Conservation (phyloP, 225 moss, liverwort and hornwort species). For the Polytrichum formosum region DNA sequence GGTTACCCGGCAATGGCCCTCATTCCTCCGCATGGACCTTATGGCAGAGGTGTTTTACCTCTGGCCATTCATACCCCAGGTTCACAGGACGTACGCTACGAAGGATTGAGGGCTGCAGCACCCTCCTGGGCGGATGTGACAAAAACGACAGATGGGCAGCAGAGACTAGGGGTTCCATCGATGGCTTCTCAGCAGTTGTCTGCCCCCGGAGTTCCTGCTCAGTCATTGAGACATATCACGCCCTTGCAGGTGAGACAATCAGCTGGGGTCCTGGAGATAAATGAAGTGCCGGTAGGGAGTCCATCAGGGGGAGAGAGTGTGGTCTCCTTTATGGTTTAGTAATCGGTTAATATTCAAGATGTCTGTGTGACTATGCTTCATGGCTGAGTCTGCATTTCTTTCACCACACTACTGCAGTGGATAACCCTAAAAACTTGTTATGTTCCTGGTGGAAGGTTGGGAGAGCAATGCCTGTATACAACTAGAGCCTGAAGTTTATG, state of each 20-base stretch:
- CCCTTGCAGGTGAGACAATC: constrained; percentile 68
- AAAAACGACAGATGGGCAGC: constrained; percentile 79
- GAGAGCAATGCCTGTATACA: too few species aligned
- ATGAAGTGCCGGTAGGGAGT: too few species aligned
- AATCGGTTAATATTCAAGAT: too few species aligned
- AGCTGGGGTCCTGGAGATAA: too few species aligned
- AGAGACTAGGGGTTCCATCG: constrained; percentile 57
- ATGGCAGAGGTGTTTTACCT: constrained; percentile 88
- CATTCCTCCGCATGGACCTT: constrained; percentile 77
- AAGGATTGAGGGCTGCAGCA: constrained; percentile 82
- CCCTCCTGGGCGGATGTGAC: constrained; percentile 93
- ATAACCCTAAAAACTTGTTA: not conserved
- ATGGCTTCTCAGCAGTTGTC: constrained; percentile 77
- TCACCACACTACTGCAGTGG: too few species aligned
- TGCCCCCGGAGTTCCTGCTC: constrained; percentile 67
- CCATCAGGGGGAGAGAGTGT: too few species aligned
- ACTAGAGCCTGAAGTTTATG: not conserved
- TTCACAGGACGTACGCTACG: constrained; percentile 85
- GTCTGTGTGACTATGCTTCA: too few species aligned
- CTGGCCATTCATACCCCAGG: constrained; percentile 66
- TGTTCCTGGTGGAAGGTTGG: not conserved
- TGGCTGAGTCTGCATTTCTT: too few species aligned
- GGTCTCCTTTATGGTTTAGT: too few species aligned
- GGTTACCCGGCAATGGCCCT: constrained; percentile 81
- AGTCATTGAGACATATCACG: constrained; percentile 65